Evolutionary conservation across 2,329 filamentous ascomycete species (phyloP), one percentile per base, ranked within the genome.

Genomic region (Phaeophleospora eucalypticola): DNA sequence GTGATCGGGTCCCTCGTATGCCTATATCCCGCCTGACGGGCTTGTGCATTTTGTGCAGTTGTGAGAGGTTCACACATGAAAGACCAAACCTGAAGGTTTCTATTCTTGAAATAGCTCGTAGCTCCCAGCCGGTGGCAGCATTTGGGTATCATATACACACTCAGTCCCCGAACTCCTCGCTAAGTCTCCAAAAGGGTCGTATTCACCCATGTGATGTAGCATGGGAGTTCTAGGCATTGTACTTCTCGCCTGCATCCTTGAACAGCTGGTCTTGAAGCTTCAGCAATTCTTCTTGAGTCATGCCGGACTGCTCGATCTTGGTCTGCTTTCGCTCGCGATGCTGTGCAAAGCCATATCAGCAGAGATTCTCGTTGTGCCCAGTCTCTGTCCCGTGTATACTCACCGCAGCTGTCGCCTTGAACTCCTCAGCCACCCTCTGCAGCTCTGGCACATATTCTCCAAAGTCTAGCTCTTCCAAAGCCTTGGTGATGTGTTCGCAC

Each of bases 401-500:
- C 68, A 93, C 91, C 81, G 93, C 95, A 67, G 96, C 82, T 43
- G 86, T 83, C 65, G 94, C 89, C 70, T 95, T 96, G 68, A 96
- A 93, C 64, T 95, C 87, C 45, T 84, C 84, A 2, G 90, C 90
- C 8, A 93, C 89, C 57, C 89, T 87, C 46, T 89, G 72, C 10
- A 98, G 88, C 49, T 90, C 87, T 14, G 85, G 82, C 4, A 98
- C 87, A 64, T 97, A 98, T 59, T 95, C 89, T 8, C 83, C 79
- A 67, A 97, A 98, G 1, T 91, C 93, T 16, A 98, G 80, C 61
- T 95, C 87, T 60, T 91, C 87, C 35, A 98, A 79, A 0, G 93
- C 93, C 64, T 91, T 91, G 64, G 91, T 94, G 61, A 98, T 94
- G 72, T 98, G 93, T 63, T 98, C 93, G 68, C 89, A 95, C 10